Evolutionary conservation across 805 yeast genomes (phyloP).

Genomic region (Schwanniomyces occidentalis): DNA sequence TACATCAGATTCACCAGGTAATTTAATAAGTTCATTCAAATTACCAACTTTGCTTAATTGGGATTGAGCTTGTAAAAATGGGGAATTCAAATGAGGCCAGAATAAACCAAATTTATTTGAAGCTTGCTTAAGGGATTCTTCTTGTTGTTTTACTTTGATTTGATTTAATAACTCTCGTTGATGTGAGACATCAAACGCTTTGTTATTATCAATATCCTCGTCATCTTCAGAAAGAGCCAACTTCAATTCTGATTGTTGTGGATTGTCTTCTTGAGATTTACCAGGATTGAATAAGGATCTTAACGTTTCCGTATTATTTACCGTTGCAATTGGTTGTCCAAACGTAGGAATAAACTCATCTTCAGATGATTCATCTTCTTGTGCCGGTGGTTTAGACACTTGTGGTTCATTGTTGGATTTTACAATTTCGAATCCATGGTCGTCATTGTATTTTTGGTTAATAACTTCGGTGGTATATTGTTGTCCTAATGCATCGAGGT

Average conservation of each 20-base stretch:
- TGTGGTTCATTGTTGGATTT: not conserved
- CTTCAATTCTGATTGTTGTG: slow-evolving; percentile 28
- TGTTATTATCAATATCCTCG: slow-evolving; percentile 47
- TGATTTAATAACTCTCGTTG: slow-evolving; percentile 27
- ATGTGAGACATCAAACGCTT: slow-evolving; percentile 18
- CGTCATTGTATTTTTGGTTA: slow-evolving; percentile 24
- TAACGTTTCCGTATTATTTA: slow-evolving; percentile 51
- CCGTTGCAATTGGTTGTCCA: slow-evolving; percentile 33
- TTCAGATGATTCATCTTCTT: slow-evolving; percentile 17
- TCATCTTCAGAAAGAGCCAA: slow-evolving; percentile 44
- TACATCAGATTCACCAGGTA: slow-evolving; percentile 41
- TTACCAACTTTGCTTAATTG: slow-evolving; percentile 62
- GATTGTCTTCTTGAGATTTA: slow-evolving; percentile 3
- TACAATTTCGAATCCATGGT: slow-evolving; percentile 17
- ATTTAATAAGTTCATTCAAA: slow-evolving; percentile 24
- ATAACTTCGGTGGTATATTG: slow-evolving; percentile 30
- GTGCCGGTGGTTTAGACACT: slow-evolving; percentile 4
- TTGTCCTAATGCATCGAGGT: slow-evolving; percentile 26
- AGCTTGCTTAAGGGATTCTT: not conserved
- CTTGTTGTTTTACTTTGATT: slow-evolving; percentile 25
- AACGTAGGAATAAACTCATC: slow-evolving; percentile 59
- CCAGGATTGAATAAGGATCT: slow-evolving; percentile 57
- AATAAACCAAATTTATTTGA: slow-evolving; percentile 52
- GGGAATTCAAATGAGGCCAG: slow-evolving; percentile 82
- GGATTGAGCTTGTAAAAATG: slow-evolving; percentile 82